Conservation (phyloP, 495 filamentous ascomycete species). For the Aspergillus mulundensis region DNA sequence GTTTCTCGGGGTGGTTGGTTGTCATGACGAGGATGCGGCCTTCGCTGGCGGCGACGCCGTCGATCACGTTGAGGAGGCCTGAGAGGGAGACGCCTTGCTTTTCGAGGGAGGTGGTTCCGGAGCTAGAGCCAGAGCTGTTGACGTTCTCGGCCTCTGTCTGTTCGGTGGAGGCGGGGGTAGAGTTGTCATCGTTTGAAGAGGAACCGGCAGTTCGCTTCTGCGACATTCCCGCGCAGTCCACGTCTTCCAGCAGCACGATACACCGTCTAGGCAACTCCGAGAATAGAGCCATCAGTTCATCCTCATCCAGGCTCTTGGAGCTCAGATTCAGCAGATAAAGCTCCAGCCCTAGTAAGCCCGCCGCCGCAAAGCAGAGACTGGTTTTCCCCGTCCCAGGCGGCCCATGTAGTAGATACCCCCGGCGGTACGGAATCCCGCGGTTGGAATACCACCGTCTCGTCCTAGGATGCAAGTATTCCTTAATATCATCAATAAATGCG, state of each 20-base stretch:
- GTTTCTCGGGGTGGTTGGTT: conserved; percentile 71
- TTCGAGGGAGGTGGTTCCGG: not conserved
- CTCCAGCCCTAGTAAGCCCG: conserved; percentile 40
- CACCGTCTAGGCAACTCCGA: conserved; percentile 46
- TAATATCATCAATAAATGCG: conserved; percentile 71
- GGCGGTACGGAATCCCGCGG: conserved; percentile 53
- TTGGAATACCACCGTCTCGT: conserved; percentile 76
- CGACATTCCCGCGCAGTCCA: conserved; percentile 53
- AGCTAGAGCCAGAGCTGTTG: not conserved
- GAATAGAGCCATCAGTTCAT: conserved; percentile 67
- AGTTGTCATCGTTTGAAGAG: not conserved
- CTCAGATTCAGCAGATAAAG: conserved; percentile 47
- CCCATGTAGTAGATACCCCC: conserved; percentile 46
- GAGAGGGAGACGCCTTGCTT: conserved; percentile 56
- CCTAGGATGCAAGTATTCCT: conserved; percentile 76
- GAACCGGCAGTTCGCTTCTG: conserved; percentile 34
- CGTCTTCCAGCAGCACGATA: conserved; percentile 47
- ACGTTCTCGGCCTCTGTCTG: not conserved
- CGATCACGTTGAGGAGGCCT: conserved; percentile 72
- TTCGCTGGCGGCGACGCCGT: conserved; percentile 74
- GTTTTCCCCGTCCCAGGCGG: conserved; percentile 51
- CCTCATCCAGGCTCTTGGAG: conserved; percentile 50
- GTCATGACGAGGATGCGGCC: conserved; percentile 82
- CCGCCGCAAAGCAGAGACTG: conserved; percentile 46
- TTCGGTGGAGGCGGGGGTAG: not conserved